Percentiles rank a stretch among this genome's conserved stretches.
Evolutionary conservation across 176 grass and related monocot species (phyloP).

Genomic region (Oropetium thomaeum): DNA sequence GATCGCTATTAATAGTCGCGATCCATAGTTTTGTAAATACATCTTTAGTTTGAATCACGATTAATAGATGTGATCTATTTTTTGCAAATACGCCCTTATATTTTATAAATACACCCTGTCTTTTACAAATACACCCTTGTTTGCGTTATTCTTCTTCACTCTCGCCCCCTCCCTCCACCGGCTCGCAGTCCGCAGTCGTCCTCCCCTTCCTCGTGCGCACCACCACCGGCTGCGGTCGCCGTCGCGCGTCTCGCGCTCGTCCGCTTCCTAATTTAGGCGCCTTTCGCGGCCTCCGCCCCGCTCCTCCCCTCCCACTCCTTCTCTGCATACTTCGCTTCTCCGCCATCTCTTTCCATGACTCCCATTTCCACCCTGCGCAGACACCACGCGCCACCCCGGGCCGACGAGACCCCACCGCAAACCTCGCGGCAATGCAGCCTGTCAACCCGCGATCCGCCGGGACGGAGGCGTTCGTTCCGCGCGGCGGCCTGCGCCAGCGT

Average conservation of each 20-base stretch:
- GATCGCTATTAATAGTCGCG: too few species aligned
- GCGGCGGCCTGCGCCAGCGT: constrained; percentile 32
- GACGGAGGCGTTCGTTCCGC: constrained; percentile 26
- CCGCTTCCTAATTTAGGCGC: constrained; percentile 24
- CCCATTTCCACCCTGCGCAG: constrained; percentile 20
- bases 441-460: not conserved
- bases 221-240: not conserved
- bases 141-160: too few species aligned
- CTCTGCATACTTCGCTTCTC: too few species aligned
- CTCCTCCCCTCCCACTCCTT: not conserved
- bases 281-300: not conserved
- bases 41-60: too few species aligned
- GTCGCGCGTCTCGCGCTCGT: constrained; percentile 24
- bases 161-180: too few species aligned
- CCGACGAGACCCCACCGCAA: not conserved
- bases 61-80: too few species aligned
- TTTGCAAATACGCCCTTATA: too few species aligned
- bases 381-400: not conserved
- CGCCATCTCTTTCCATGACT: not conserved
- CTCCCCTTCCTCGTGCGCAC: too few species aligned
- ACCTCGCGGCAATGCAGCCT: constrained; percentile 22
- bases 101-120: too few species aligned
- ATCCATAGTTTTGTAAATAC: too few species aligned
- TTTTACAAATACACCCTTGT: too few species aligned
- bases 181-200: too few species aligned